Conservation (phyloP, 2,329 filamentous ascomycete species). For the Shiraia sp. region DNA sequence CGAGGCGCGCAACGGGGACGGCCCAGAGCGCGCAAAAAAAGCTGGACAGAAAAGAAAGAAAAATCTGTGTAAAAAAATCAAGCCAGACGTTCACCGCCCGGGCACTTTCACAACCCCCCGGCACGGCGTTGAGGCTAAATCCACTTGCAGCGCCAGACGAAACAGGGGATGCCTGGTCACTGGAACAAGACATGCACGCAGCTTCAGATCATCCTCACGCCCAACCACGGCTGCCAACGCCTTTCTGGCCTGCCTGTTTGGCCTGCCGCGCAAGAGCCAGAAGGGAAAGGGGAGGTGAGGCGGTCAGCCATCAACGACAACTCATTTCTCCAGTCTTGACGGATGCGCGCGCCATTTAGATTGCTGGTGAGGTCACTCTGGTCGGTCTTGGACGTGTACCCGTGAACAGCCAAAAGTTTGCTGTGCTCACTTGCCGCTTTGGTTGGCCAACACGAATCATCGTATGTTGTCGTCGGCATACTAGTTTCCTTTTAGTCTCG, state of each 20-base stretch:
- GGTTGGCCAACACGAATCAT: too few relatives aligned
- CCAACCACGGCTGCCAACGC: constrained; percentile 19
- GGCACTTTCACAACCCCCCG: constrained; percentile 23
- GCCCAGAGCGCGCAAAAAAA: constrained; percentile 18
- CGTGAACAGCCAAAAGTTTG: too few relatives aligned
- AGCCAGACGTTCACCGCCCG: constrained; percentile 44
- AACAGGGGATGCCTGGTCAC: constrained; percentile 31
- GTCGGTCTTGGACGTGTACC: too few relatives aligned
- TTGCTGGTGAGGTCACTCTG: constrained; percentile 23
- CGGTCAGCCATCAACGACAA: constrained; percentile 34
- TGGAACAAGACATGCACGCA: constrained; percentile 38
- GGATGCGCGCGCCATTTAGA: constrained; percentile 13
- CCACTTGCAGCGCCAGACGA: constrained; percentile 26
- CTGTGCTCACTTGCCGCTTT: too few relatives aligned
- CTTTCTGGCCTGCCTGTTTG: constrained; percentile 27
- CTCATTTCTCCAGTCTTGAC: constrained; percentile 16
- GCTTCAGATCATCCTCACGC: constrained; percentile 35
- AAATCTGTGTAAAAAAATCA: constrained; percentile 26
- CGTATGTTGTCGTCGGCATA: too few relatives aligned
- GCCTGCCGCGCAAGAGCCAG: too few relatives aligned
- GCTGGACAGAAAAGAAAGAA: constrained; percentile 20
- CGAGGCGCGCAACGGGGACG: too few relatives aligned
- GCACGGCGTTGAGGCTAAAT: constrained; percentile 37
- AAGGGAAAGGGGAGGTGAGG: constrained; percentile 22
- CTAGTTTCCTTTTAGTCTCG: too few relatives aligned